phyloP scores from a whole-genome alignment of 2,329 filamentous ascomycete species.

The Hypoxylon sp. region DNA sequence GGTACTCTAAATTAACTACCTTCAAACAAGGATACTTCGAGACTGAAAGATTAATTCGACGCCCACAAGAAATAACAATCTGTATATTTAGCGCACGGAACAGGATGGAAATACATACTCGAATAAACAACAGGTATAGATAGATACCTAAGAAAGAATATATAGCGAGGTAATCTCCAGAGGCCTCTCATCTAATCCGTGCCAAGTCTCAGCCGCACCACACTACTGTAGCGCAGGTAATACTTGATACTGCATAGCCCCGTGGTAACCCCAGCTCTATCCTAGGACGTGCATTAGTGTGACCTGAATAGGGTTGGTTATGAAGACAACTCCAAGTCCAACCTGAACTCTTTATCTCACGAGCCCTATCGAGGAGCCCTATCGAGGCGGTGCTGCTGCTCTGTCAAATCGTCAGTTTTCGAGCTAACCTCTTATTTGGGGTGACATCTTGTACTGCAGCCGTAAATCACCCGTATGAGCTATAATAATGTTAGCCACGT shows the following conservation, averaged over 20 bases:
- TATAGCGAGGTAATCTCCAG: neutral
- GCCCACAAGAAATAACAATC: too few relatives aligned
- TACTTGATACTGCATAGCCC: conserved; percentile 6
- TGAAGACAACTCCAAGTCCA: too few relatives aligned
- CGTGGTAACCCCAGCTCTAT: conserved; percentile 7
- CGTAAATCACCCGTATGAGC: neutral
- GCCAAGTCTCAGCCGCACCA: conserved; percentile 31
- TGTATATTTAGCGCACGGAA: neutral
- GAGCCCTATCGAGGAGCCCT: too few relatives aligned
- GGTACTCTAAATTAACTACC: neutral
- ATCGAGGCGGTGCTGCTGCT: too few relatives aligned
- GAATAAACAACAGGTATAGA: too few relatives aligned
- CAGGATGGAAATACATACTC: neutral
- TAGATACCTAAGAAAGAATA: neutral
- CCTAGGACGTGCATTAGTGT: too few relatives aligned
- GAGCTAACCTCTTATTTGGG: neutral
- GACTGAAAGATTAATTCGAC: neutral
- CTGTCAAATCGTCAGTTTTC: neutral
- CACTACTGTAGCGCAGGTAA: conserved; percentile 8
- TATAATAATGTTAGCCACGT: neutral
- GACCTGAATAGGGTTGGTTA: too few relatives aligned
- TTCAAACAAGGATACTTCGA: neutral
- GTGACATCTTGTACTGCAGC: neutral
- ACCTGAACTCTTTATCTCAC: neutral
- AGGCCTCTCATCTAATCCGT: neutral